Conservation (phyloP, 2,329 filamentous ascomycete species). For the Nectriaceae sp. region DNA sequence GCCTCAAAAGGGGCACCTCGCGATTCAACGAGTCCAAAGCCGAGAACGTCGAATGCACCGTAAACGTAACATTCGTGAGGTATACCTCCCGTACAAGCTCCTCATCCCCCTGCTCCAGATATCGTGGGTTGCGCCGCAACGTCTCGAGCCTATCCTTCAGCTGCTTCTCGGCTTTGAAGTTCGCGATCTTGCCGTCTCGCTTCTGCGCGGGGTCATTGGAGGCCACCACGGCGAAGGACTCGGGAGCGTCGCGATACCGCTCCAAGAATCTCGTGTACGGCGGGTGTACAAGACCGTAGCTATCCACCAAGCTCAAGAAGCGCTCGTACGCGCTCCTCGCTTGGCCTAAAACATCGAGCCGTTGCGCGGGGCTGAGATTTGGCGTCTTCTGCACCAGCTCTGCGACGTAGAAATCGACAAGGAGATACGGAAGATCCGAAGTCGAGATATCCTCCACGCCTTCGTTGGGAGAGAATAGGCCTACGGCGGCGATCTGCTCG, state of each 20-base stretch:
- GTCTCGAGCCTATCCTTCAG: conserved; percentile 78
- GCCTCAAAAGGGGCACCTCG: conserved; percentile 79
- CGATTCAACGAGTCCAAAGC: conserved; percentile 83
- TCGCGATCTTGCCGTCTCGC: conserved; percentile 81
- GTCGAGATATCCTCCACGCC: conserved; percentile 83
- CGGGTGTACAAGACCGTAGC: conserved; percentile 71
- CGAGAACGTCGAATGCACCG: conserved; percentile 79
- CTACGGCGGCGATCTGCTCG: conserved; percentile 66
- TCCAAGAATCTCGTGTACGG: conserved; percentile 70
- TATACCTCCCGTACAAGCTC: conserved; percentile 79
- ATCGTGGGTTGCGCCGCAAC: conserved; percentile 45
- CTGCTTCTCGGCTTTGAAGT: conserved; percentile 83
- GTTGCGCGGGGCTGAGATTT: conserved; percentile 52
- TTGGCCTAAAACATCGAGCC: conserved; percentile 62
- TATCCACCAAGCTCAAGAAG: conserved; percentile 76
- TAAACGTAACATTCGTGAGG: conserved; percentile 72
- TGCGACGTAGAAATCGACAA: conserved; percentile 76
- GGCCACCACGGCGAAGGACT: conserved; percentile 72
- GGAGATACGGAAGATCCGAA: conserved; percentile 81
- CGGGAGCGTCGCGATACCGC: conserved; percentile 70
- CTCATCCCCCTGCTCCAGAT: conserved; percentile 73
- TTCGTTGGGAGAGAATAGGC: conserved; percentile 91
- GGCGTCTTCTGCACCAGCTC: conserved; percentile 74
- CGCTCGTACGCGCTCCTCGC: conserved; percentile 74
- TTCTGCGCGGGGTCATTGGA: conserved; percentile 63